Evolutionary conservation across 1,284 basidiomycete species (phyloP).

Genomic region (Sanguinoderma infundibulare): DNA sequence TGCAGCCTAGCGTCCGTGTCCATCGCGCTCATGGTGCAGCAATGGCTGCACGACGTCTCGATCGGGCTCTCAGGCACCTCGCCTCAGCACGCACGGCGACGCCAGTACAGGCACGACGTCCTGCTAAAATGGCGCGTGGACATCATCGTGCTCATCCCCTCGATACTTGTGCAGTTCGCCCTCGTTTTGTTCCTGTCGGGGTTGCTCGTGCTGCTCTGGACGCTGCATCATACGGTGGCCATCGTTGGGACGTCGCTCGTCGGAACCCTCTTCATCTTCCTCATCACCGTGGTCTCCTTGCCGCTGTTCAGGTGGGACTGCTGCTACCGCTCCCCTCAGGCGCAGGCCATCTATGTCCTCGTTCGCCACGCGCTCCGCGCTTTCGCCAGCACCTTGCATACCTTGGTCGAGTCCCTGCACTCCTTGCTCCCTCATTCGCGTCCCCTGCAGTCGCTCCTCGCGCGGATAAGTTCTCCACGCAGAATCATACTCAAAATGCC

Average conservation of each 20-base stretch:
- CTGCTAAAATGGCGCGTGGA: conserved; percentile 14
- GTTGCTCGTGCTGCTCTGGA: conserved; percentile 13
- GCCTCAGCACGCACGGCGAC: neutral
- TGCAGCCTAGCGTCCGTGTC: conserved; percentile 7
- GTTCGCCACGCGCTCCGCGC: neutral
- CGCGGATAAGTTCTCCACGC: neutral
- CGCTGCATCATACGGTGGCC: conserved; percentile 8
- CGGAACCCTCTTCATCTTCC: conserved; percentile 5
- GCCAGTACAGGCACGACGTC: conserved; percentile 7
- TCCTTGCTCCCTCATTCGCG: neutral
- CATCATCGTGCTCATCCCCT: conserved; percentile 11
- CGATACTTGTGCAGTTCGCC: conserved; percentile 15
- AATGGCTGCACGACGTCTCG: conserved; percentile 7
- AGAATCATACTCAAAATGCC: neutral
- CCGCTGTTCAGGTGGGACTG: conserved; percentile 3
- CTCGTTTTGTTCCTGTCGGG: conserved; percentile 19
- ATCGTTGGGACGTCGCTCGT: conserved; percentile 3
- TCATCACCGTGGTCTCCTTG: neutral
- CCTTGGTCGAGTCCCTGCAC: neutral
- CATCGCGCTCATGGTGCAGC: conserved; percentile 10
- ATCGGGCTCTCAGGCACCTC: conserved; percentile 1
- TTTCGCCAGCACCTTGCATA: too few relatives aligned
- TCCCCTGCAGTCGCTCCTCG: neutral
- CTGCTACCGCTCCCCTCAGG: conserved; percentile 8
- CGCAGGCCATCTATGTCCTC: conserved; percentile 10